These are phyloP conservation scores for Diaporthe batatas DNA, from an alignment of 2,329 filamentous ascomycete genomes.

Conservation along the genomic window DNA sequence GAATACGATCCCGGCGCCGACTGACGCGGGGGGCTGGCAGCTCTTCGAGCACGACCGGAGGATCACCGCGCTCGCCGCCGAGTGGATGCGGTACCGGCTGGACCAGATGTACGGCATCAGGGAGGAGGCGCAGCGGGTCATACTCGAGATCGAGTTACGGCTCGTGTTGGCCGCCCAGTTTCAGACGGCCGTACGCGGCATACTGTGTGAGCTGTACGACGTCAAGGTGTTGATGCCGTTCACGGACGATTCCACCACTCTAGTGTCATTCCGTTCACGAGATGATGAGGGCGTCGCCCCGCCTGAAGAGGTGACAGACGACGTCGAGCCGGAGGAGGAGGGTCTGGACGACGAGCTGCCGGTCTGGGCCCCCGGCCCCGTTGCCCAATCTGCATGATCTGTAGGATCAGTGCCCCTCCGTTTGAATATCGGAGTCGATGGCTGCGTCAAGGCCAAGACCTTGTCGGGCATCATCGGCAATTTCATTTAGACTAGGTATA, in stretches of 20 bases:
- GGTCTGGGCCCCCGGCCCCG: neutral
- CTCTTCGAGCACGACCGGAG: neutral
- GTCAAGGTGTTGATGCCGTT: neutral
- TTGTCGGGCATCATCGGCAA: neutral
- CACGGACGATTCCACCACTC: neutral
- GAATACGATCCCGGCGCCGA: constrained; percentile 10
- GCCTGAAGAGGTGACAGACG: neutral
- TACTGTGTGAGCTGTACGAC: neutral
- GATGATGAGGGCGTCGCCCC: neutral
- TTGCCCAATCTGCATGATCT: neutral
- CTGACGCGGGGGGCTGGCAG: constrained; percentile 20
- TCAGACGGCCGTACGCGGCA: neutral
- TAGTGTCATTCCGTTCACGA: neutral
- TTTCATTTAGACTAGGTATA: neutral
- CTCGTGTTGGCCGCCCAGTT: constrained; percentile 15
- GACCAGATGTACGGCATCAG: constrained; percentile 34
- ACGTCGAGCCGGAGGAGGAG: neutral
- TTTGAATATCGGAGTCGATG: neutral
- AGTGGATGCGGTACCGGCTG: constrained; percentile 39
- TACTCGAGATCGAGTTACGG: constrained; percentile 31
- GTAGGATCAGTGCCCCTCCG: neutral
- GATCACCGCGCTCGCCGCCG: constrained; percentile 14
- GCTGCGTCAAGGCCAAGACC: neutral
- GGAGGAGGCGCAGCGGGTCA: constrained; percentile 5
- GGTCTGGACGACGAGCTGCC: neutral